A percentile compares a stretch with the other conserved stretches of the same genome.
phyloP scores from a whole-genome alignment of 495 filamentous ascomycete species.

The Podospora pseudoanserina region DNA sequence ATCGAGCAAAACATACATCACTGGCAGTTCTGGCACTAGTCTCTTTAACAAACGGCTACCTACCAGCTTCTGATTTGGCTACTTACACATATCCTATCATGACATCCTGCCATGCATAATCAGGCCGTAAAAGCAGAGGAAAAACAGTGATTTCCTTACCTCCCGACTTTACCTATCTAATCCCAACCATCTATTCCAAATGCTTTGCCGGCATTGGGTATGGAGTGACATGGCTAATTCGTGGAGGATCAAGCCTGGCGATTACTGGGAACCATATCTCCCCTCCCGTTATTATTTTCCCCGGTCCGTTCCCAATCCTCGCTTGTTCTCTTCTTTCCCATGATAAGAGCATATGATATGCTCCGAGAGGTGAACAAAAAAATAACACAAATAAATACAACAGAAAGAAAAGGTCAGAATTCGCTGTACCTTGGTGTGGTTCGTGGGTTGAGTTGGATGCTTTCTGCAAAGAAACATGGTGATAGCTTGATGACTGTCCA shows the following conservation, averaged over 20 bases:
- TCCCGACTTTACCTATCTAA: slow-evolving; percentile 1
- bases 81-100: background rate
- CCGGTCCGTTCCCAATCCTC: background rate
- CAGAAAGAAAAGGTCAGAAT: background rate
- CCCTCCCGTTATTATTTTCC: background rate
- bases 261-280: background rate
- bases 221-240: no score
- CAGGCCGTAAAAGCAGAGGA: slow-evolving; percentile 3
- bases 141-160: slow-evolving; percentile 1
- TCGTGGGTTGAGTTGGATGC: background rate
- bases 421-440: background rate
- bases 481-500: background rate
- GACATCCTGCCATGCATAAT: background rate
- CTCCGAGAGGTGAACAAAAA: background rate
- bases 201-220: slow-evolving; percentile 2
- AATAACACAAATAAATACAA: slow-evolving; percentile 2
- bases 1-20: background rate
- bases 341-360: background rate
- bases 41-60: background rate
- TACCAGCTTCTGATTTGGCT: background rate
- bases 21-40: background rate
- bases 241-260: background rate
- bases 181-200: background rate
- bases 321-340: background rate
- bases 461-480: background rate